Evolutionary conservation across 2,329 filamentous ascomycete genomes (phyloP).

Genomic region (Botryotinia convoluta): DNA sequence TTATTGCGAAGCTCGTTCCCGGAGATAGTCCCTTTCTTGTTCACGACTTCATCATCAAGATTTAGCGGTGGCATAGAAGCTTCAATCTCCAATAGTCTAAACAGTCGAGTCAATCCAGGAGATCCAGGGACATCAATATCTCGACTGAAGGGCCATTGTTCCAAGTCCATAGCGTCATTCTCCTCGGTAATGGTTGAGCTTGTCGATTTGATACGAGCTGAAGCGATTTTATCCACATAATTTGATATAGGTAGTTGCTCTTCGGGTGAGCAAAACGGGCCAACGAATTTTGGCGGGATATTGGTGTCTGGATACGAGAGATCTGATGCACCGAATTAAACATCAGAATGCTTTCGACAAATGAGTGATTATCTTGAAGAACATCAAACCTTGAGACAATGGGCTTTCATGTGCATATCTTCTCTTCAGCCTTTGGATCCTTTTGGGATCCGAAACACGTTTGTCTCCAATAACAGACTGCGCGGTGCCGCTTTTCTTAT

Average conservation of each 20-base stretch:
- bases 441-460: neutral
- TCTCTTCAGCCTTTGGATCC: neutral
- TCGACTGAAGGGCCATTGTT: neutral
- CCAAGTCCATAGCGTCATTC: neutral
- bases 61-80: neutral
- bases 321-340: neutral
- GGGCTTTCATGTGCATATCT: neutral
- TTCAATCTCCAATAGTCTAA: slow-evolving; percentile 1
- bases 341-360: neutral
- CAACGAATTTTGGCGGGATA: neutral
- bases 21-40: neutral
- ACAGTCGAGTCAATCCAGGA: neutral
- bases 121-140: slow-evolving; percentile 1
- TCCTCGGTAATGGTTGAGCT: neutral
- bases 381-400: neutral
- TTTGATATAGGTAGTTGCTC: neutral
- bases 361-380: neutral
- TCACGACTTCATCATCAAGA: neutral
- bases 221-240: neutral
- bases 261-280: neutral
- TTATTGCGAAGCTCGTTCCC: neutral
- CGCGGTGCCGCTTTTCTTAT: no score
- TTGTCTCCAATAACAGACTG: neutral
- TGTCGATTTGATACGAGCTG: neutral
- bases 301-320: neutral